These are phyloP conservation scores for Platismatia glauca DNA, from an alignment of 495 filamentous ascomycete genomes.

Conservation along the genomic window DNA sequence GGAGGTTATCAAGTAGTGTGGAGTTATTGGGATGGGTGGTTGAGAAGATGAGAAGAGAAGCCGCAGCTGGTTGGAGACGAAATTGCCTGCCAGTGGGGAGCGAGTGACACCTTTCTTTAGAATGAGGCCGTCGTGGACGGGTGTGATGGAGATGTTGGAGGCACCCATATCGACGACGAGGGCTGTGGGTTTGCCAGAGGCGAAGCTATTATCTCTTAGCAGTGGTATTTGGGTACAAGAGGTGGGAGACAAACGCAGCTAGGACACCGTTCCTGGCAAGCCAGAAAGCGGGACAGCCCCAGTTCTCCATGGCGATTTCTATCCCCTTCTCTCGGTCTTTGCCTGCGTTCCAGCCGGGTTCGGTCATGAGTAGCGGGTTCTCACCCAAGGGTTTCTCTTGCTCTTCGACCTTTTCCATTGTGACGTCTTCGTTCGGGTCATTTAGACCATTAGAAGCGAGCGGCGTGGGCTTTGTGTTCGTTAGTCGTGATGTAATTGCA, in stretches of 20 bases:
- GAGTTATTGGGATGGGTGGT: conserved; percentile 70
- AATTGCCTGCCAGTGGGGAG: conserved; percentile 78
- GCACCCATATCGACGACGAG: conserved; percentile 90
- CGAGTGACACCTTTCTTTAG: conserved; percentile 79
- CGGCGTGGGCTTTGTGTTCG: conserved; percentile 51
- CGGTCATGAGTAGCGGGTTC: conserved; percentile 86
- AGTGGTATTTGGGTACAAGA: neutral
- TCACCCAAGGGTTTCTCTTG: conserved; percentile 75
- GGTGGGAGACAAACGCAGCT: conserved; percentile 43
- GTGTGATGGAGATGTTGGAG: conserved; percentile 80
- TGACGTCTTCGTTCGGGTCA: conserved; percentile 51
- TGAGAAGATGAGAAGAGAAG: conserved; percentile 64
- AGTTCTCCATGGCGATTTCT: conserved; percentile 91
- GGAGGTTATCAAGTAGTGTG: conserved; percentile 76
- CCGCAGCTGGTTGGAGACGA: conserved; percentile 79
- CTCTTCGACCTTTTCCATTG: conserved; percentile 59
- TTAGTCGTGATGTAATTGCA: conserved; percentile 69
- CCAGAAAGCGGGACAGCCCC: conserved; percentile 90
- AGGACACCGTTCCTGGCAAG: conserved; percentile 61
- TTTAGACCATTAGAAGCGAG: conserved; percentile 69
- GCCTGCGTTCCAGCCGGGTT: conserved; percentile 80
- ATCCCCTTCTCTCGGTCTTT: conserved; percentile 87
- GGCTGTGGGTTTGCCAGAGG: conserved; percentile 82
- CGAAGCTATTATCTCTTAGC: conserved; percentile 48
- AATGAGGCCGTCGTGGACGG: conserved; percentile 89